Evolutionary conservation across 2,329 filamentous ascomycete genomes (phyloP), one percentile per base, ranked within the genome.

Genomic region (Spiromastix sp.): DNA sequence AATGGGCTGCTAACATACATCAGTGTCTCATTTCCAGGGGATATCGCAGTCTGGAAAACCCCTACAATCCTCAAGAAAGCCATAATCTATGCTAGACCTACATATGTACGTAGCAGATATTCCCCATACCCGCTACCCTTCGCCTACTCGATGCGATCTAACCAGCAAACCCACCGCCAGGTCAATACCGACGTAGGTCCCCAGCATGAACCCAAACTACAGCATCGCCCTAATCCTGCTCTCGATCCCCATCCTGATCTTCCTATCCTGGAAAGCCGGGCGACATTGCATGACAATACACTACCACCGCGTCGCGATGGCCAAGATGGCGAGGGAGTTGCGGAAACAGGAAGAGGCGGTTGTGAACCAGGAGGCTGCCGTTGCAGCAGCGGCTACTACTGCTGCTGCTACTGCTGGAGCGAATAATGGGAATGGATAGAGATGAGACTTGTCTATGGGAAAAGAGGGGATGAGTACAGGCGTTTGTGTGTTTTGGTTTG

Each of bases 201-300:
- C n/a, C n/a, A n/a, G n/a, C n/a, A 52, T 52, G 50, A 42, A 45
- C 18, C 29, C 38, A 10, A 48, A 42, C 15, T 34, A 49, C 24
- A 36, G 34, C 4, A 47, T 55, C 25, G 34, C 51, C 20, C 22
- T 55, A 17, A 43, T 50, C 36, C 43, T 55, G 24, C 5, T 49
- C 13, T 33, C 48, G 9, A 36, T 52, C 19, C 46, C 48, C 2
- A 10, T 47, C 17, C 41, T 49, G 21, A 37, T 36, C 7, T 47
- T 43, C 30, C 16, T 32, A 11, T 25, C 44, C 11, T 53, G 48
- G 45, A 48, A 42, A 37, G 30, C 49, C 22, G 46, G 42, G 20
- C 32, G 26, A 21, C 48, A 44, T 11, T 34, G 44, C 15, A 19
- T 40, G 12, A 27, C 45, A 8, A 34, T 38, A 1, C 11, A 41